Percentiles rank a stretch among this genome's conserved stretches.
Evolutionary conservation across 345 rosid species (phyloP).

Genomic region (Litchi chinensis): DNA sequence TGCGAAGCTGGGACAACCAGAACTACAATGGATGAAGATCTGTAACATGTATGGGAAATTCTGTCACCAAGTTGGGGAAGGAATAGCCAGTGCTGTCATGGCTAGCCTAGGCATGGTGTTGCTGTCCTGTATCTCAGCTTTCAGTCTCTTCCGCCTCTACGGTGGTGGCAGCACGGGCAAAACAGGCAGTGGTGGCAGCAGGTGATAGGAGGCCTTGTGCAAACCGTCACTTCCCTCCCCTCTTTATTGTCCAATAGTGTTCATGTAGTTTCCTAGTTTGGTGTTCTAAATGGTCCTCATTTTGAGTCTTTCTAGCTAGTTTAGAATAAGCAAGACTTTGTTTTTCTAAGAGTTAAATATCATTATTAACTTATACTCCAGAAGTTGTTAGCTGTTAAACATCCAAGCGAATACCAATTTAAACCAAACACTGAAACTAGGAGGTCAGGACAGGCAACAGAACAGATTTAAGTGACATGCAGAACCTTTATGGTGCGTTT

Average conservation of each 20-base stretch:
- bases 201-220: constrained; percentile 32
- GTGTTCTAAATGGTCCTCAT: background rate
- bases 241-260: background rate
- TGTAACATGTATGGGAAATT: constrained; percentile 81
- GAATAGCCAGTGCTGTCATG: constrained; percentile 53
- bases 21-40: constrained; percentile 86
- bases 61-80: constrained; percentile 73
- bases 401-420: too few relatives aligned
- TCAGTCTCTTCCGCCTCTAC: constrained; percentile 79
- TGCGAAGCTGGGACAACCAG: constrained; percentile 70
- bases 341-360: too few relatives aligned
- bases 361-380: too few relatives aligned
- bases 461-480: too few relatives aligned
- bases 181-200: constrained; percentile 8
- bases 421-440: too few relatives aligned
- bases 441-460: too few relatives aligned
- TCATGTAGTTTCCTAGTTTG: background rate
- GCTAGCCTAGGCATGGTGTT: constrained; percentile 57
- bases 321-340: background rate
- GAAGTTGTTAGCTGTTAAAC: too few relatives aligned
- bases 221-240: background rate
- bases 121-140: constrained; percentile 72
- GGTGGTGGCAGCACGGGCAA: constrained; percentile 45
- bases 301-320: background rate
- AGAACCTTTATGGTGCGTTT: too few relatives aligned